phyloP scores from a whole-genome alignment of 257 asterid species.

The Mentha longifolia region DNA sequence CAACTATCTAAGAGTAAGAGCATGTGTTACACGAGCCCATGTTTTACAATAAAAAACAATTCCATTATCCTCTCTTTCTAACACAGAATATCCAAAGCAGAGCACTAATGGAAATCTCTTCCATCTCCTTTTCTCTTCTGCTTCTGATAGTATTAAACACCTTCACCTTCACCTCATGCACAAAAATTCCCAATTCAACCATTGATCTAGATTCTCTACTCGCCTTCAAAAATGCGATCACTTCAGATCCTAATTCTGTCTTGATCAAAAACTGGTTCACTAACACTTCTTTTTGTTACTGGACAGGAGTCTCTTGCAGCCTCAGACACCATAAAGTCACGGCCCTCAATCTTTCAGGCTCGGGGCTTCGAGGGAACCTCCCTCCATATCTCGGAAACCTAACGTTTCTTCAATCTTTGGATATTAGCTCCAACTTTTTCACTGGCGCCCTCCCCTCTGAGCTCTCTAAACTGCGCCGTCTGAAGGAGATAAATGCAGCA shows the following conservation, averaged over 20 bases:
- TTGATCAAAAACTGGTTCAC: conserved; percentile 30
- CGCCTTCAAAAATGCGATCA: conserved; percentile 38
- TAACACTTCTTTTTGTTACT: neutral
- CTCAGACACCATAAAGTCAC: conserved; percentile 19
- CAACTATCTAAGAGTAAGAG: neutral
- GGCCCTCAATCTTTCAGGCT: conserved; percentile 32
- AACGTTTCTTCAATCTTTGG: conserved; percentile 11
- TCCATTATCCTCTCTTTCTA: neutral
- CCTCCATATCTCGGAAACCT: conserved; percentile 29
- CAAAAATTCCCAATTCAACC: neutral
- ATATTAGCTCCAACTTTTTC: conserved; percentile 24
- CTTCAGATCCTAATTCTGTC: conserved; percentile 37
- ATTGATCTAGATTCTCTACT: conserved; percentile 42
- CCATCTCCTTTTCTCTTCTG: neutral
- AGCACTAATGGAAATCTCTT: neutral
- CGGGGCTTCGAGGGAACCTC: conserved; percentile 17
- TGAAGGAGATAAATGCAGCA: neutral
- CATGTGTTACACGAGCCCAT: neutral
- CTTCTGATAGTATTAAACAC: neutral
- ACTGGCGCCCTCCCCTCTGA: neutral
- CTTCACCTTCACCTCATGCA: neutral
- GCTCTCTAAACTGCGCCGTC: neutral
- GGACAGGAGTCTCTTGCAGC: conserved; percentile 20
- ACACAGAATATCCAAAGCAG: neutral
- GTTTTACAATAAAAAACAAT: neutral